Percentiles rank a stretch among this genome's conserved stretches.
Conservation (phyloP, 495 filamentous ascomycete species). For the Neurospora sp. region DNA sequence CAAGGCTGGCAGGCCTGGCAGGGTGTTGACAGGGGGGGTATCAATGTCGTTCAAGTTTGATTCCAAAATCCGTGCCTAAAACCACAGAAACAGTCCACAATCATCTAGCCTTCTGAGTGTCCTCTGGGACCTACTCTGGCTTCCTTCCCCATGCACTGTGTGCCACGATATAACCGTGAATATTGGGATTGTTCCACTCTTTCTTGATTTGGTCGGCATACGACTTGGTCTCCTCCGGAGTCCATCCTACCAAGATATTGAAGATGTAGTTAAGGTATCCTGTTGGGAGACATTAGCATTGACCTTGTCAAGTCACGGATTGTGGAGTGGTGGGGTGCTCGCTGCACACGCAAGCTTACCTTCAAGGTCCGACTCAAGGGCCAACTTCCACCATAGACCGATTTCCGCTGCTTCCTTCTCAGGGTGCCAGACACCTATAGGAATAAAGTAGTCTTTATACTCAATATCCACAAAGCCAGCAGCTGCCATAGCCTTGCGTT, state of each 20-base stretch:
- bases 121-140: not conserved
- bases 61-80: not conserved
- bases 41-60: too few species aligned
- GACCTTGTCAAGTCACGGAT: not conserved
- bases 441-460: too few species aligned
- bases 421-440: too few species aligned
- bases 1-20: too few species aligned
- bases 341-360: too few species aligned
- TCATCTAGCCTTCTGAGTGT: not conserved
- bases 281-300: not conserved
- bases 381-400: too few species aligned
- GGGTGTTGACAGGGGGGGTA: too few species aligned
- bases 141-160: not conserved
- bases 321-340: not conserved
- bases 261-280: not conserved
- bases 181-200: not conserved
- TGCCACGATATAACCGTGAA: not conserved
- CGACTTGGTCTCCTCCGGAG: not conserved
- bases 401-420: too few species aligned
- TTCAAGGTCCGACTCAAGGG: too few species aligned
- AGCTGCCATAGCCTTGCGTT: too few species aligned
- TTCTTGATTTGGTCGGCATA: not conserved
- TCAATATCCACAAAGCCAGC: too few species aligned
- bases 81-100: not conserved
- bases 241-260: not conserved